Base-by-base conservation (phyloP, 116 monocot species). In the Papilionanthe hybrid region DNA sequence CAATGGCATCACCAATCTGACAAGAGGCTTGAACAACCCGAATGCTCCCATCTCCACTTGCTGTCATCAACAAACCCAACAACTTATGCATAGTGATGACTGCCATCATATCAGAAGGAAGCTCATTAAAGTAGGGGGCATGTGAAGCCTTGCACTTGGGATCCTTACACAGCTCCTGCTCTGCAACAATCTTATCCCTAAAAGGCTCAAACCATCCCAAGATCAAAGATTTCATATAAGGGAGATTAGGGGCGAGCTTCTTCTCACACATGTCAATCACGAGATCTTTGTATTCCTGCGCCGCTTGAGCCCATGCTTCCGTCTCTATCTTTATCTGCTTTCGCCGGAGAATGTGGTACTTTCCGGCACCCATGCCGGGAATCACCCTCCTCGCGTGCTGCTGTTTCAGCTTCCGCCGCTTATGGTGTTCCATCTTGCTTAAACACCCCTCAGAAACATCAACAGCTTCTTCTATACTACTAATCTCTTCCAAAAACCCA, bases 121-220 rank as follows among this genome's bases (percentile, higher is more conserved):
- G 85, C 75, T 79, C 83, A 72, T 87, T 76, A 60, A 99, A 89
- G 75, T 86, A 88, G 0, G 75, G 86, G 0, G 60, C 83, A 18
- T 91, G 85, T 0, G 88, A 72, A 15, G 86, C n/a, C 71, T 82
- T 87, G 29, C 78, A 80, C 84, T 63, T 93, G 9, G 77, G 56
- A 65, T 87, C 87, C 65, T 65, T 67, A 73, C 88, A 90, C n/a
- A 74, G 74, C 78, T 89, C 74, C 84, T 95, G 93, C 80, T 93
- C 99, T 45, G 77, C 85, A 5, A 63, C 45, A 78, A 99, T 95
- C 81, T 42, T 55, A 75, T 93, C 88, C 84, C 91, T 85, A 72
- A 93, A 76, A 1, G 93, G 95, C 86, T 99, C 99, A 18, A 95
- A 99, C 98, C 98, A 98, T 1, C 98, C 94, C 72, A 98, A 82